Conservation (phyloP, 768 basidiomycete species). For the Mycena metata region DNA sequence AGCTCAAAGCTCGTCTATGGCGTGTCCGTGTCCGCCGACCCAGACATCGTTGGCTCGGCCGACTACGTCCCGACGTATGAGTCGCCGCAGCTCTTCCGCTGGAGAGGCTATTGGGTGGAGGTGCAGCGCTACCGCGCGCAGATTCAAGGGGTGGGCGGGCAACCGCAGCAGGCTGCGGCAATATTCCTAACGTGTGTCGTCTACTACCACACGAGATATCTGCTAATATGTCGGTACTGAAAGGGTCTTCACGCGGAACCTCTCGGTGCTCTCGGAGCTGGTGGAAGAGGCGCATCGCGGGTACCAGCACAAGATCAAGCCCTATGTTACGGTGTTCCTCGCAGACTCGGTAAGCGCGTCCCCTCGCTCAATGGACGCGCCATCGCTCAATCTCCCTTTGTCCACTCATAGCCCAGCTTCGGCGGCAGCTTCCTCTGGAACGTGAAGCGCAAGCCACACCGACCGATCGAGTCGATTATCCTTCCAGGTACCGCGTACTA, state of each 20-base stretch:
- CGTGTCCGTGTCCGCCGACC: conserved; percentile 45
- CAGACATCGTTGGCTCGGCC: conserved; percentile 44
- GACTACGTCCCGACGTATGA: conserved; percentile 59
- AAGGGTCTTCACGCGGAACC: conserved; percentile 58
- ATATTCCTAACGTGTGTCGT: conserved; percentile 50
- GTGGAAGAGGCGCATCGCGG: conserved; percentile 54
- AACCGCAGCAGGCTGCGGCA: conserved; percentile 37
- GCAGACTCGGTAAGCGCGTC: conserved; percentile 47
- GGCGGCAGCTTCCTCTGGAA: conserved; percentile 58
- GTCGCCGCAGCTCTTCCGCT: conserved; percentile 56
- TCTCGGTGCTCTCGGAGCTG: conserved; percentile 51
- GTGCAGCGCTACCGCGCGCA: conserved; percentile 48
- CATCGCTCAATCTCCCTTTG: conserved; percentile 11
- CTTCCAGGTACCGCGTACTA: conserved; percentile 23
- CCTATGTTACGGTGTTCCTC: conserved; percentile 54
- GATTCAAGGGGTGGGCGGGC: conserved; percentile 32
- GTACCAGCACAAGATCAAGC: conserved; percentile 50
- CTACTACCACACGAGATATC: neutral
- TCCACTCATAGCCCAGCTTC: conserved; percentile 52
- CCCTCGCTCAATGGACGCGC: conserved; percentile 1
- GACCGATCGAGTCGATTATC: conserved; percentile 53
- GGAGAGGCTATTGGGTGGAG: conserved; percentile 58
- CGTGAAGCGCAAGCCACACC: conserved; percentile 62
- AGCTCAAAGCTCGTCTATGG: conserved; percentile 58
- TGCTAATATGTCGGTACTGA: neutral